Conservation (phyloP, 345 rosid species). For the Iberis pinnata region DNA sequence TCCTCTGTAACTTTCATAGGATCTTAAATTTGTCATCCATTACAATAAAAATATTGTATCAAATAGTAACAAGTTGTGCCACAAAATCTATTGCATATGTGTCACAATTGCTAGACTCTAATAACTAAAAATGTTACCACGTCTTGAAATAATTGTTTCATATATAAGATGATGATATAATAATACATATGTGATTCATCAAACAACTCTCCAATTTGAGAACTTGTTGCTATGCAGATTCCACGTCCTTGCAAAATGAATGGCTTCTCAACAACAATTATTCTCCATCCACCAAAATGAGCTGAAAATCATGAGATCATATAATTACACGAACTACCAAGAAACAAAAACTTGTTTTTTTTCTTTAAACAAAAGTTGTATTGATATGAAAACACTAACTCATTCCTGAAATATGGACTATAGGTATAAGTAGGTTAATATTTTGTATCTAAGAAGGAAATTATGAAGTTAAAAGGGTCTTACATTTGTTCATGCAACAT, state of each 20-base stretch:
- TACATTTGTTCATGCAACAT: conserved; percentile 92
- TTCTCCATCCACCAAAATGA: conserved; percentile 97
- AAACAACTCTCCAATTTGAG: conserved; percentile 33
- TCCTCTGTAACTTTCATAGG: no score
- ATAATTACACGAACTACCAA: background rate
- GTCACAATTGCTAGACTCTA: no score
- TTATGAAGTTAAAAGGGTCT: conserved; percentile 24
- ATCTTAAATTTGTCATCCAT: no score
- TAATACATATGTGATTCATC: conserved; percentile 38
- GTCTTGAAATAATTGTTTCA: conserved; percentile 94
- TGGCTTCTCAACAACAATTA: conserved; percentile 98
- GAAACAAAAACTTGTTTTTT: background rate
- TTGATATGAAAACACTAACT: background rate
- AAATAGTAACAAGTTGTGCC: no score
- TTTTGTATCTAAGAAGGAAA: background rate
- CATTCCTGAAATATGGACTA: background rate
- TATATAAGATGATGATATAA: conserved; percentile 95
- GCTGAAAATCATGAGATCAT: conserved; percentile 37
- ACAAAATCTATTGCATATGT: no score
- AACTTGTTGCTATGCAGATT: conserved; percentile 33
- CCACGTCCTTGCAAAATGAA: conserved; percentile 93
- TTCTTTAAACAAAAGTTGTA: background rate
- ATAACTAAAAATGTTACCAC: conserved; percentile 26
- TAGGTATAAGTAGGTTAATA: background rate
- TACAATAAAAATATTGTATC: no score